Conservation (phyloP, 2,329 filamentous ascomycete species). For the Pseudogymnoascus sp. region DNA sequence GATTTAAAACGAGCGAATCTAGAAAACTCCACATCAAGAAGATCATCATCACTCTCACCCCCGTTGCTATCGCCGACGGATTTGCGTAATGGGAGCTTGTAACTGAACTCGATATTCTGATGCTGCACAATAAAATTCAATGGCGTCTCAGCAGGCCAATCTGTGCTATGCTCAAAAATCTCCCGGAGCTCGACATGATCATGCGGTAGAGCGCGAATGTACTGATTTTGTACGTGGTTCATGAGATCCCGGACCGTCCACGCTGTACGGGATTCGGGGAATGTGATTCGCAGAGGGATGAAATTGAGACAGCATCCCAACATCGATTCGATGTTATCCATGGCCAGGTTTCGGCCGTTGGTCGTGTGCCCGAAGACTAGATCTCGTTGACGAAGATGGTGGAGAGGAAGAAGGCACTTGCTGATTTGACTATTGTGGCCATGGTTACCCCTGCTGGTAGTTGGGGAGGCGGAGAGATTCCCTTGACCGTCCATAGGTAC, state of each 20-base stretch:
- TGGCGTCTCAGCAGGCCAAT: constrained; percentile 35
- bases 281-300: constrained; percentile 32
- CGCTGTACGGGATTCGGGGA: constrained; percentile 18
- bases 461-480: not conserved
- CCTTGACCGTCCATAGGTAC: not conserved
- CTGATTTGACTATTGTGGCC: constrained; percentile 17
- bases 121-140: constrained; percentile 49
- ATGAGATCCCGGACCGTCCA: constrained; percentile 25
- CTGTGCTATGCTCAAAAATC: constrained; percentile 24
- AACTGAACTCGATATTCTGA: constrained; percentile 25
- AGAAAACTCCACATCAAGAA: not conserved
- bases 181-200: constrained; percentile 36
- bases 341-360: constrained; percentile 31
- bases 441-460: constrained; percentile 9
- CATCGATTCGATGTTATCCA: constrained; percentile 32
- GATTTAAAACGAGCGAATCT: not conserved
- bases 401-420: constrained; percentile 33
- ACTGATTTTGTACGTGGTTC: constrained; percentile 34
- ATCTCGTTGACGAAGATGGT: constrained; percentile 30
- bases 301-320: constrained; percentile 36
- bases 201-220: constrained; percentile 35
- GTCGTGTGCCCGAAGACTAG: constrained; percentile 34
- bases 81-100: not conserved
- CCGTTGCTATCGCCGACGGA: not conserved
- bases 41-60: not conserved